A percentile compares a stretch with the other conserved stretches of the same genome.
Evolutionary conservation across 192 early-diverging fungal species (phyloP).

Genomic region (Podila epicladia): DNA sequence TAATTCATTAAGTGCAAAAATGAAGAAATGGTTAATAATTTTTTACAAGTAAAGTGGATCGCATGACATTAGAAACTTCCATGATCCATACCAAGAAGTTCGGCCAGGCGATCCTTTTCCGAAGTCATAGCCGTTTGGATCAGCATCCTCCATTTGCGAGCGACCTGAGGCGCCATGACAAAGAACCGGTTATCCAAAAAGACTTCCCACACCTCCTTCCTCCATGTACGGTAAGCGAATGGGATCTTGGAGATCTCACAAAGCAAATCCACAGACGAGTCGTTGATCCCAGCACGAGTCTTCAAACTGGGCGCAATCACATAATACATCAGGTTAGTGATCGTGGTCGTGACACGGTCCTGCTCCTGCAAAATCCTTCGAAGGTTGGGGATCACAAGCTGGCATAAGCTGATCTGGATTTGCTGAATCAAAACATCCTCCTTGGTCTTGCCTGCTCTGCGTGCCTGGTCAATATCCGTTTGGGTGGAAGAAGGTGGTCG

Average conservation of each 20-base stretch:
- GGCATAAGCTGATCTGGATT: slow-evolving; percentile 59
- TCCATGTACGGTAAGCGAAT: slow-evolving; percentile 70
- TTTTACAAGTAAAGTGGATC: background rate
- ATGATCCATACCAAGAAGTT: slow-evolving; percentile 66
- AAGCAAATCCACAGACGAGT: slow-evolving; percentile 65
- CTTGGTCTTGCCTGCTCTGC: slow-evolving; percentile 63
- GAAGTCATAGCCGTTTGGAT: slow-evolving; percentile 73
- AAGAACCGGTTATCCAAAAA: slow-evolving; percentile 80
- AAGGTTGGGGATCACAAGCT: slow-evolving; percentile 72
- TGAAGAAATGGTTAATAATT: background rate
- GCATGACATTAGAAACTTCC: background rate
- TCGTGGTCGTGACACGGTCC: slow-evolving; percentile 69
- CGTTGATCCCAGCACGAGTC: slow-evolving; percentile 50
- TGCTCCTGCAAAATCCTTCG: slow-evolving; percentile 77
- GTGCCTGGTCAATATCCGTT: slow-evolving; percentile 51
- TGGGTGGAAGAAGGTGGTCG: slow-evolving; percentile 38
- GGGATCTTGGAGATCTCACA: slow-evolving; percentile 70
- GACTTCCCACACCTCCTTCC: slow-evolving; percentile 82
- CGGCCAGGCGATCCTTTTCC: slow-evolving; percentile 82
- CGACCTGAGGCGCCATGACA: slow-evolving; percentile 61
- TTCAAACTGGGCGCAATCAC: slow-evolving; percentile 76
- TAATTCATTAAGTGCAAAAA: slow-evolving; percentile 7
- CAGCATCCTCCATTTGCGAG: slow-evolving; percentile 74
- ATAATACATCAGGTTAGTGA: slow-evolving; percentile 86
- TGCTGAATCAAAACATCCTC: slow-evolving; percentile 75